Evolutionary conservation across 139 green algal genomes (phyloP).

Genomic region (Raphidocelis subcapitata): DNA sequence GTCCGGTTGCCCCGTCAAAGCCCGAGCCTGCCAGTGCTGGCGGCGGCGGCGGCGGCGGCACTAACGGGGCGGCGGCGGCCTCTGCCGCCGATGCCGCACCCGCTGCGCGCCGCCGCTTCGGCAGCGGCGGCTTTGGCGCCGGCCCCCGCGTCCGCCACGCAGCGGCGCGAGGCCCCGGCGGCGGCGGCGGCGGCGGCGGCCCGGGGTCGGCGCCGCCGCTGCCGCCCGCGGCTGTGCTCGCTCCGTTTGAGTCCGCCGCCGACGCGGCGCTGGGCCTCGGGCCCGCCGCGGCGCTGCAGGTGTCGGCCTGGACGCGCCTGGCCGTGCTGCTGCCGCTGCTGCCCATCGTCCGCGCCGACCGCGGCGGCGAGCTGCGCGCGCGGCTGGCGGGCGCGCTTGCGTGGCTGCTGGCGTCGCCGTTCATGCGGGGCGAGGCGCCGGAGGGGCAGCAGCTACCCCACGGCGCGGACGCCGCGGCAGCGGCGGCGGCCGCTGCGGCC

Average conservation of each 20-base stretch:
- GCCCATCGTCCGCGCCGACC: slow-evolving; percentile 46
- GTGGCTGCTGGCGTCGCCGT: slow-evolving; percentile 23
- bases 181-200: not conserved
- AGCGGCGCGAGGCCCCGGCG: not conserved
- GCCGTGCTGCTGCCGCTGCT: slow-evolving; percentile 46
- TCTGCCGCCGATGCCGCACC: too few species aligned
- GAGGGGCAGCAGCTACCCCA: not conserved
- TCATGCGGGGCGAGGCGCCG: slow-evolving; percentile 8
- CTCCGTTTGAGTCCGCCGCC: not conserved
- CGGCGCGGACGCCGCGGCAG: not conserved
- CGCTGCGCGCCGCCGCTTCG: too few species aligned
- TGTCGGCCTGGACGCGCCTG: slow-evolving; percentile 43
- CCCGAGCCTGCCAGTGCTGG: slow-evolving; percentile 4
- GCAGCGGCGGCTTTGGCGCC: not conserved
- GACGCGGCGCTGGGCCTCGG: not conserved
- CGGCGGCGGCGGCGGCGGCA: not conserved
- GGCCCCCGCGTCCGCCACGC: too few species aligned
- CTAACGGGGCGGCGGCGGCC: too few species aligned
- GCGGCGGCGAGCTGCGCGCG: slow-evolving; percentile 27
- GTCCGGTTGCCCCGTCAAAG: too few species aligned
- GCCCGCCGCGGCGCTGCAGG: slow-evolving; percentile 25
- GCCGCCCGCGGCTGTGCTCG: too few species aligned
- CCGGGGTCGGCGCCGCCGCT: not conserved
- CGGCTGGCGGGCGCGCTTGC: slow-evolving; percentile 24
- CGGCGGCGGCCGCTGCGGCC: not conserved